Evolutionary conservation across 345 rosid genomes (phyloP).

Genomic region (Eucalyptus camaldulensis): DNA sequence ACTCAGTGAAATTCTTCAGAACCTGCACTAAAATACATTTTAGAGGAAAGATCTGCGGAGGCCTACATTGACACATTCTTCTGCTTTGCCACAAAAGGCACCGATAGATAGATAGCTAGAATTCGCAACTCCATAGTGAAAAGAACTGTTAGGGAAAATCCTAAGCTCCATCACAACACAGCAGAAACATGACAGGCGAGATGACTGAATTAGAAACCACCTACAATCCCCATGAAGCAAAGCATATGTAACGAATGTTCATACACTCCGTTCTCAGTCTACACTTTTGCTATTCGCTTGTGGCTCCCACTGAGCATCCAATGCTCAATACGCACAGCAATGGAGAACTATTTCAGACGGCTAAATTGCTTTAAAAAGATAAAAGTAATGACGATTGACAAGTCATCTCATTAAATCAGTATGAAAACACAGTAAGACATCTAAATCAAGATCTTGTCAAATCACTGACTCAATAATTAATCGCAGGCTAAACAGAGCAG

Average conservation of each 20-base stretch:
- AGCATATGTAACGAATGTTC: neutral
- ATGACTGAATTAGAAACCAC: neutral
- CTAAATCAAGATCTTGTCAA: neutral
- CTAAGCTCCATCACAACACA: neutral
- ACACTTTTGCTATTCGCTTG: neutral
- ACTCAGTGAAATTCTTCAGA: constrained; percentile 16
- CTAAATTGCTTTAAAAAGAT: neutral
- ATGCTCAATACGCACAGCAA: neutral
- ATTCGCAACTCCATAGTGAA: neutral
- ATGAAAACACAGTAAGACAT: neutral
- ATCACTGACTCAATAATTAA: neutral
- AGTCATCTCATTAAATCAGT: neutral
- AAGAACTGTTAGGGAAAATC: neutral
- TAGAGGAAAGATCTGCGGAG: neutral
- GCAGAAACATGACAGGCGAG: neutral
- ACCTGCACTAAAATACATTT: neutral
- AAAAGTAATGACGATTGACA: neutral
- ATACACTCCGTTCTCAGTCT: neutral
- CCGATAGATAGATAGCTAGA: neutral
- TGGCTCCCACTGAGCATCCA: neutral
- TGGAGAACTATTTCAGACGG: neutral
- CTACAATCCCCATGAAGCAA: neutral
- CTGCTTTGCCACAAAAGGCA: neutral
- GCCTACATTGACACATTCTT: neutral
- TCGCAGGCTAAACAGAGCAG: neutral